A percentile compares a stretch with the other conserved stretches of the same genome.
phyloP scores from a whole-genome alignment of 1,139 yeast species.

The Pichia sp. region DNA sequence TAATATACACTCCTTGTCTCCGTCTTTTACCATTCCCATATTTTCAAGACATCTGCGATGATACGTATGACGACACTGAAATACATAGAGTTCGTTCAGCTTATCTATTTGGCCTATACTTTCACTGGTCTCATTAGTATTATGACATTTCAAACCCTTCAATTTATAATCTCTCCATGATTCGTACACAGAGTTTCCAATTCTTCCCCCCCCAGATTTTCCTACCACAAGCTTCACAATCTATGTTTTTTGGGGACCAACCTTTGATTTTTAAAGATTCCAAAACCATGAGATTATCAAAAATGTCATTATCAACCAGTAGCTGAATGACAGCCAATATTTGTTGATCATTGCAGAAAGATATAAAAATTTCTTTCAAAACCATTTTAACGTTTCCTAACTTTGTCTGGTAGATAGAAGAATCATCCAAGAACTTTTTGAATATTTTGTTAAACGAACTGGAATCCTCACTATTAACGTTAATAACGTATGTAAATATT shows the following conservation, averaged over 20 bases:
- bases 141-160: constrained; percentile 12
- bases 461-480: constrained; percentile 27
- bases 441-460: constrained; percentile 47
- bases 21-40: constrained; percentile 35
- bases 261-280: constrained; percentile 46
- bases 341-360: constrained; percentile 60
- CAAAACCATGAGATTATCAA: constrained; percentile 40
- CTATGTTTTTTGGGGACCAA: constrained; percentile 51
- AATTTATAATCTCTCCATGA: constrained; percentile 42
- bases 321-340: constrained; percentile 50
- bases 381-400: constrained; percentile 58
- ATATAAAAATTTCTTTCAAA: constrained; percentile 57
- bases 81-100: constrained; percentile 38
- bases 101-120: not conserved
- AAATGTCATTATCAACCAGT: constrained; percentile 53
- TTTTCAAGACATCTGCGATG: constrained; percentile 56
- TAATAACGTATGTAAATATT: constrained; percentile 48
- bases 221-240: constrained; percentile 70
- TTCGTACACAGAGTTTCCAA: constrained; percentile 39
- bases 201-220: constrained; percentile 57
- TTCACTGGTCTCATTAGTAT: constrained; percentile 1
- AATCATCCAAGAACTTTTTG: constrained; percentile 42
- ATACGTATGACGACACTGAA: constrained; percentile 62
- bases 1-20: constrained; percentile 27
- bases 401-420: constrained; percentile 39